Evolutionary conservation across 2,329 filamentous ascomycete species (phyloP).

Genomic region (Lecanicillium sp.): DNA sequence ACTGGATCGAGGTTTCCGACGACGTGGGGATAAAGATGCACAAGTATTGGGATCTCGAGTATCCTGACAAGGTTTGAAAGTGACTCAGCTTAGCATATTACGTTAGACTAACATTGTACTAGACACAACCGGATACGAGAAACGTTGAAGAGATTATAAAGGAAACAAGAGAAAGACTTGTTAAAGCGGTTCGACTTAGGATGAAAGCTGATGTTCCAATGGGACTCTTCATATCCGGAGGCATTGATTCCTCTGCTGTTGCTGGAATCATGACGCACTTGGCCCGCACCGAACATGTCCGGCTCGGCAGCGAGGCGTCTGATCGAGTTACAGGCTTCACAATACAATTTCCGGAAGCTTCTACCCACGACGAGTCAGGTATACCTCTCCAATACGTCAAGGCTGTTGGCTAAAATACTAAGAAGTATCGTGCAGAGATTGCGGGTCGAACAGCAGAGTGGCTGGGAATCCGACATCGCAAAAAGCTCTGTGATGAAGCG

Average conservation of each 20-base stretch:
- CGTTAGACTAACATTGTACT: no score
- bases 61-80: conserved; percentile 47
- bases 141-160: conserved; percentile 42
- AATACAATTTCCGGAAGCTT: not conserved
- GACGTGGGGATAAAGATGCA: conserved; percentile 28
- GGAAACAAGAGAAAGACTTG: conserved; percentile 38
- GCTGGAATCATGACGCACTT: conserved; percentile 49
- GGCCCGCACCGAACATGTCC: conserved; percentile 34
- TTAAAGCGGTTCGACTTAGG: conserved; percentile 44
- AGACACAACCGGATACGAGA: conserved; percentile 27
- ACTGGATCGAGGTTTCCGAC: conserved; percentile 32
- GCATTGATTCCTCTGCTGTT: conserved; percentile 49
- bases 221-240: conserved; percentile 49
- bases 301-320: conserved; percentile 8
- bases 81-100: no score
- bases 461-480: conserved; percentile 21
- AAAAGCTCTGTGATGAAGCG: conserved; percentile 19
- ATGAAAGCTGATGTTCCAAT: conserved; percentile 50
- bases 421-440: no score
- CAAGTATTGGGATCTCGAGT: conserved; percentile 46
- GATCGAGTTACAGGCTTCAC: conserved; percentile 1
- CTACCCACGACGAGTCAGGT: conserved; percentile 2
- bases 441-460: conserved; percentile 24
- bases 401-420: no score
- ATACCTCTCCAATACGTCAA: no score